These are phyloP conservation scores for Balansia obtecta DNA, from an alignment of 2,329 filamentous ascomycete genomes.

Conservation along the genomic window DNA sequence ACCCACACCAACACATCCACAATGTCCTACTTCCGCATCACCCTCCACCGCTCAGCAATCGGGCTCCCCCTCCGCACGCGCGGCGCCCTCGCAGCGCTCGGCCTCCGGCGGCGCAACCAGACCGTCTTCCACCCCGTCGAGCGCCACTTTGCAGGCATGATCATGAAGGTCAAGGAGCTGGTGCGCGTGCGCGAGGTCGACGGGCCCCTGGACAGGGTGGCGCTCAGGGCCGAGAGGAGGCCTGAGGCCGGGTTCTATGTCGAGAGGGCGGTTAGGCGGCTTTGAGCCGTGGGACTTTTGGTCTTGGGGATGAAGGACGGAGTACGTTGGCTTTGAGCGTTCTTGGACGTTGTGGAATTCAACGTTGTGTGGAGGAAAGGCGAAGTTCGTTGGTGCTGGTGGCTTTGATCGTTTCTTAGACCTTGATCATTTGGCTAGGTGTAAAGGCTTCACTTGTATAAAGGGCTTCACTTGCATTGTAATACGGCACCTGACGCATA, in stretches of 20 bases:
- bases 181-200: slow-evolving; percentile 73
- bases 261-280: slow-evolving; percentile 40
- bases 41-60: slow-evolving; percentile 79
- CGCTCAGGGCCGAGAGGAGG: slow-evolving; percentile 59
- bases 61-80: slow-evolving; percentile 70
- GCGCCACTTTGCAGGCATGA: slow-evolving; percentile 73
- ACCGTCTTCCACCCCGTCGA: slow-evolving; percentile 84
- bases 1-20: too few species aligned
- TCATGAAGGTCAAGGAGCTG: slow-evolving; percentile 89
- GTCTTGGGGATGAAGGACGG: too few species aligned
- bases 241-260: slow-evolving; percentile 74
- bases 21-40: slow-evolving; percentile 84
- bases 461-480: too few species aligned
- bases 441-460: too few species aligned
- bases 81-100: slow-evolving; percentile 74
- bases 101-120: slow-evolving; percentile 70
- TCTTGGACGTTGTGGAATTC: too few species aligned
- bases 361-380: too few species aligned
- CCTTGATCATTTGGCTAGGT: too few species aligned
- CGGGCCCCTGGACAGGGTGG: slow-evolving; percentile 44
- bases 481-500: too few species aligned
- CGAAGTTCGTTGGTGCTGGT: too few species aligned
- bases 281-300: slow-evolving; percentile 3
- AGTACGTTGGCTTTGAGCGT: too few species aligned
- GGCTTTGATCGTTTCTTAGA: too few species aligned